These are phyloP conservation scores for Phytophthora fragariaefolia DNA, from an alignment of 352 stramenopile species.

Conservation along the genomic window DNA sequence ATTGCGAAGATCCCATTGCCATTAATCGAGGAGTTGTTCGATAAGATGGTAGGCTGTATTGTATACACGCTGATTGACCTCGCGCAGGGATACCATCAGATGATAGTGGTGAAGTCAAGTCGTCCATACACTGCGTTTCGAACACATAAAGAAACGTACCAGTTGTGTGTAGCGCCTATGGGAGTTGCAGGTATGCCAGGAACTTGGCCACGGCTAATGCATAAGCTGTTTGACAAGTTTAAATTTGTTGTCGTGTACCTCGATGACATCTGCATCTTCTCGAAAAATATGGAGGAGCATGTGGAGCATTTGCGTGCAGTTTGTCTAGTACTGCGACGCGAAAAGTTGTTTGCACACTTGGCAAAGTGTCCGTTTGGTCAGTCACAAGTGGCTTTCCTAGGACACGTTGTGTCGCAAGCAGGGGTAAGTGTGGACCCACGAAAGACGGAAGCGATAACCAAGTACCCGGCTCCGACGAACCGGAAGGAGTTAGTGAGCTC, in stretches of 20 bases:
- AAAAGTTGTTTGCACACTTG: conserved; percentile 30
- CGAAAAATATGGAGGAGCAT: conserved; percentile 15
- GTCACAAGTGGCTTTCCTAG: conserved; percentile 26
- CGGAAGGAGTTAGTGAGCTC: conserved; percentile 42
- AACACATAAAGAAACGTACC: conserved; percentile 40
- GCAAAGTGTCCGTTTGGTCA: conserved; percentile 40
- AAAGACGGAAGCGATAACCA: conserved; percentile 35
- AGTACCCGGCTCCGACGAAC: conserved; percentile 16
- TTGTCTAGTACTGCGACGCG: conserved; percentile 27
- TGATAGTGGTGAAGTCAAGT: conserved; percentile 1
- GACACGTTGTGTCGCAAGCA: conserved; percentile 30
- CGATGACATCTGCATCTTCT: conserved; percentile 45
- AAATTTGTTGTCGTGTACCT: conserved; percentile 47
- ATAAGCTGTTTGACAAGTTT: conserved; percentile 33
- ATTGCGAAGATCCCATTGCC: conserved; percentile 25
- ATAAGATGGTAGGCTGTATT: conserved; percentile 17
- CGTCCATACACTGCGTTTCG: conserved; percentile 46
- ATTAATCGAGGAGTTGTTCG: conserved; percentile 28
- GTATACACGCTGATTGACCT: conserved; percentile 36
- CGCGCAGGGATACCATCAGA: conserved; percentile 43
- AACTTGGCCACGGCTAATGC: conserved; percentile 48
- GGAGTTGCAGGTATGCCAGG: conserved; percentile 47
- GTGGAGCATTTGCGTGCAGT: conserved; percentile 31
- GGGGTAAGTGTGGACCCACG: conserved; percentile 23
- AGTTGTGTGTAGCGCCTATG: conserved; percentile 54